Conservation (phyloP, 148 eudicot species). For the Cornus controversa region DNA sequence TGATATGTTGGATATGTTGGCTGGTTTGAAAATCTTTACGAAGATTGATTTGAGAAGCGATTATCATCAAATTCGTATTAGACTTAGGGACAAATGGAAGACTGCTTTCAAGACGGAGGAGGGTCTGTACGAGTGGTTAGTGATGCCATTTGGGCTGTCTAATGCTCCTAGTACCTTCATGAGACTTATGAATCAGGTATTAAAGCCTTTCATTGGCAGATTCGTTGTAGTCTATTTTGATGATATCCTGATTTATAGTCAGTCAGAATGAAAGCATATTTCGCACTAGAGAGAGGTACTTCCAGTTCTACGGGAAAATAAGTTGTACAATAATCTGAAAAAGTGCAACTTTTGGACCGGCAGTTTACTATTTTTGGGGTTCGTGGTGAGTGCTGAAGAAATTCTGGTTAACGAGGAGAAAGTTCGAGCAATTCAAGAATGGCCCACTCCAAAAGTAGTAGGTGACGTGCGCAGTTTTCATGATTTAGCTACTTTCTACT, state of each 20-base stretch:
- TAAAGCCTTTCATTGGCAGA: not conserved
- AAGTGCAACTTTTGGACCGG: not conserved
- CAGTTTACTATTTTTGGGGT: not conserved
- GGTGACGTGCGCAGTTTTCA: slow-evolving; percentile 6
- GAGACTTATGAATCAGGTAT: not conserved
- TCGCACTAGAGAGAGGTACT: not conserved
- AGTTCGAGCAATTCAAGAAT: no score
- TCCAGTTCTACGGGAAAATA: not conserved
- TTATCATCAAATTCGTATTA: not conserved
- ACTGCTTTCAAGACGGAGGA: not conserved
- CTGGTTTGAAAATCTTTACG: not conserved
- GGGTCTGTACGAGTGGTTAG: not conserved
- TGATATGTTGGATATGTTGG: not conserved
- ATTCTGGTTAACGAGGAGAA: not conserved
- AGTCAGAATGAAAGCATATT: no score
- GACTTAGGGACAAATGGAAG: not conserved
- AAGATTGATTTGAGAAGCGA: not conserved
- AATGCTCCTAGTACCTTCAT: not conserved
- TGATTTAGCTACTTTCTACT: not conserved
- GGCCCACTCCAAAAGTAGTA: not conserved
- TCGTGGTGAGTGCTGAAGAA: not conserved
- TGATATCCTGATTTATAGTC: not conserved
- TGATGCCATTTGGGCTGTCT: not conserved
- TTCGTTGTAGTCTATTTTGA: not conserved
- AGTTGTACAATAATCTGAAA: not conserved